Evolutionary conservation across 2,329 filamentous ascomycete genomes (phyloP).

Genomic region (Incumbomyces lentus): DNA sequence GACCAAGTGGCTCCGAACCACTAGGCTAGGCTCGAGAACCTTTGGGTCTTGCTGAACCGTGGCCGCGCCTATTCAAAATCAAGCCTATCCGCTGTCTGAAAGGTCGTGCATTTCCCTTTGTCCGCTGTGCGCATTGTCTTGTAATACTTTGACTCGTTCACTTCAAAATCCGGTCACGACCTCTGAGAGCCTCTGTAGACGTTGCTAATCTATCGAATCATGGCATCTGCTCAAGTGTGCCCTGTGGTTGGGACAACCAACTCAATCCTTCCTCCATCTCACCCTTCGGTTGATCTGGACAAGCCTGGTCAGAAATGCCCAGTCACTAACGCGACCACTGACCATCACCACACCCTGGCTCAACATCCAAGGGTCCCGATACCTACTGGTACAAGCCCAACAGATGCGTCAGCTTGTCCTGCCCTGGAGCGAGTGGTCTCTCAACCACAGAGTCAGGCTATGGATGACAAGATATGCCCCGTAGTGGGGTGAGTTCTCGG

Average conservation of each 20-base stretch:
- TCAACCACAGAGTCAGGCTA: constrained; percentile 15
- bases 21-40: too few species aligned
- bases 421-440: constrained; percentile 18
- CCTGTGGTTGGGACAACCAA: constrained; percentile 21
- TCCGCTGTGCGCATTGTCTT: too few species aligned
- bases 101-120: too few species aligned
- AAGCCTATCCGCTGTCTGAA: too few species aligned
- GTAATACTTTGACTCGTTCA: too few species aligned
- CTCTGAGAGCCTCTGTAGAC: neutral
- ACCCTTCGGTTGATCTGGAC: constrained; percentile 16
- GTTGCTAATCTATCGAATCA: neutral
- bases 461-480: constrained; percentile 21
- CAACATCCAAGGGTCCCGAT: constrained; percentile 18
- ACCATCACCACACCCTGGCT: constrained; percentile 19
- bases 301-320: constrained; percentile 19
- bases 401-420: constrained; percentile 17
- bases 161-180: too few species aligned
- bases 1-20: too few species aligned
- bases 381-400: constrained; percentile 7
- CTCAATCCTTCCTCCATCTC: constrained; percentile 18
- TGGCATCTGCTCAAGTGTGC: constrained; percentile 16
- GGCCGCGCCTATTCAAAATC: too few species aligned
- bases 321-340: constrained; percentile 18
- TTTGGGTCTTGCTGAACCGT: too few species aligned
- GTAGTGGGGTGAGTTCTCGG: constrained; percentile 12